Percentiles rank a stretch among this genome's conserved stretches.
Evolutionary conservation across 495 filamentous ascomycete species (phyloP).

Genomic region (Neurospora discreta): DNA sequence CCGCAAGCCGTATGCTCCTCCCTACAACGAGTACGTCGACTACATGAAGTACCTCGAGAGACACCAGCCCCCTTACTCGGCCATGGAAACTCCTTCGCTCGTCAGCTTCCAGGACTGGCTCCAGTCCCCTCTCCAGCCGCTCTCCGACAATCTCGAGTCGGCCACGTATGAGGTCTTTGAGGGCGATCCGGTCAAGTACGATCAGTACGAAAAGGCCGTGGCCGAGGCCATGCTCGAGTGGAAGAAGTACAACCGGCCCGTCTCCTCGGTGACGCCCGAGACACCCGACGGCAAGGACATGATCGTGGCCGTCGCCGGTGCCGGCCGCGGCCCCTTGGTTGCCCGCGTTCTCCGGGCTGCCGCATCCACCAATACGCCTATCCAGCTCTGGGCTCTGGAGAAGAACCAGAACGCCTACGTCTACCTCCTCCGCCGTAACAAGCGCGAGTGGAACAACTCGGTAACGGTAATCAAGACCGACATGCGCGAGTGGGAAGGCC

Average conservation of each 20-base stretch:
- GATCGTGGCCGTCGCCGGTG: conserved; percentile 83
- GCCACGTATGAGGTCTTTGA: conserved; percentile 99
- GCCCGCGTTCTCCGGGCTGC: conserved; percentile 74
- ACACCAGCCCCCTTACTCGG: conserved; percentile 54
- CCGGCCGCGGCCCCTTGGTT: conserved; percentile 84
- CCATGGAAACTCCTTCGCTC: conserved; percentile 32
- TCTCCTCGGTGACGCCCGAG: conserved; percentile 36
- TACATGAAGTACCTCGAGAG: conserved; percentile 80
- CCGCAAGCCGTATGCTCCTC: conserved; percentile 16
- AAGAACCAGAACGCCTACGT: conserved; percentile 98
- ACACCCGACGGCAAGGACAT: conserved; percentile 46
- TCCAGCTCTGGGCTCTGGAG: conserved; percentile 86
- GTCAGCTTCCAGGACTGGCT: conserved; percentile 73
- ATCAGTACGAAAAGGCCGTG: conserved; percentile 85
- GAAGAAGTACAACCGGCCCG: conserved; percentile 55
- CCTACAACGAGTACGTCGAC: conserved; percentile 49
- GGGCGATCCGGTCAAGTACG: conserved; percentile 95
- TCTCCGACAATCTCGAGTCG: conserved; percentile 92
- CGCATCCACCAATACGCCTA: conserved; percentile 56
- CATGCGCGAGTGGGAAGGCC: conserved; percentile 92
- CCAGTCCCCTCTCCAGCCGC: conserved; percentile 84
- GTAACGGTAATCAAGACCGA: conserved; percentile 89
- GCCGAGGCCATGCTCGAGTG: conserved; percentile 73
- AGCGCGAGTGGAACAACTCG: conserved; percentile 56
- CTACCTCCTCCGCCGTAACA: conserved; percentile 76